Evolutionary conservation across 805 yeast species (phyloP), one percentile per base, ranked within the genome.

Genomic region (Yarrowia yakushimensis): DNA sequence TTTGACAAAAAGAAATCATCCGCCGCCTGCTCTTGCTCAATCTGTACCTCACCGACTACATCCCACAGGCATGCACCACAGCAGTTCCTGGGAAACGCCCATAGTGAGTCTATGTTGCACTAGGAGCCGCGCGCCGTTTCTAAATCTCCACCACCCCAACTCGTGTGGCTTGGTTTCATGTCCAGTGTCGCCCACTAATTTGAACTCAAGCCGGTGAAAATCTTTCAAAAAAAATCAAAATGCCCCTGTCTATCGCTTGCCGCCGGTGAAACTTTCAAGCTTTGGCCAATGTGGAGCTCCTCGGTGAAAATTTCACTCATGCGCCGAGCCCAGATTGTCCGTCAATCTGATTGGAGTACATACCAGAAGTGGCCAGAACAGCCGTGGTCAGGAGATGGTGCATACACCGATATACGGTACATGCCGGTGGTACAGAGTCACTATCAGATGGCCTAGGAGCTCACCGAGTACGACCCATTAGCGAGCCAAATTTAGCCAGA

Each of bases 231-330:
- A n/a, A n/a, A n/a, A n/a, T n/a, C n/a, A n/a, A n/a, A 41, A 41
- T 41, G 30, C 23, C 20, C 22, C 28, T 20, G 45, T 23, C 45
- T 23, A 41, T 23, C 43, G 18, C 22, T 43, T n/a, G 33, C 4
- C 9, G 3, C 10, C 12, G 4, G 48, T 17, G 33, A 43, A 43
- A 43, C 15, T 43, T 43, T 43, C 46, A 22, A 20, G 11, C 25
- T 20, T 33, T 15, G 37, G 18, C 17, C 17, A 33, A 33, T 36
- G 5, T 37, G 25, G 11, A 17, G 45, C 25, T 23, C 13, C 30
- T 41, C 45, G 48, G 48, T 10, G 33, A 43, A n/a, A 43, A 43
- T 43, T 43, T 43, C 48, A 43, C 48, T 43, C 48, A 33, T 43
- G 48, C 17, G 33, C 15, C 45, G 27, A 17, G 20, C 27, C 4